These are phyloP conservation scores for Tulasnella sp. DNA, from an alignment of 768 basidiomycete genomes.

Conservation along the genomic window DNA sequence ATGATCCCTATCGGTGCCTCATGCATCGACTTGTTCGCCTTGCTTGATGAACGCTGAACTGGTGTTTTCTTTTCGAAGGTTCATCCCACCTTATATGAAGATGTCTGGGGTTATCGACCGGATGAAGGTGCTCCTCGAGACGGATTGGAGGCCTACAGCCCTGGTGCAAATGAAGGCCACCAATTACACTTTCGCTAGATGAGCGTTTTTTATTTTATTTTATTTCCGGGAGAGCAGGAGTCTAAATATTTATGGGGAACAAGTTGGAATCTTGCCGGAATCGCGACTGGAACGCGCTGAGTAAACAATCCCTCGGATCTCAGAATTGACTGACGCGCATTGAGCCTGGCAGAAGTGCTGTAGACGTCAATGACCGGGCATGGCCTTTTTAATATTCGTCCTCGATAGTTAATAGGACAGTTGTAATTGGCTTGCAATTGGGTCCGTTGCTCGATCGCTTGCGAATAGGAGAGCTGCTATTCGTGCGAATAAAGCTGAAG, in stretches of 20 bases:
- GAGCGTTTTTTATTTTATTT: neutral
- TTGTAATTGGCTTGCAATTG: no score
- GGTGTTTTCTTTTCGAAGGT: neutral
- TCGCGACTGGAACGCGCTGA: no score
- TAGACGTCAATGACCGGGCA: neutral
- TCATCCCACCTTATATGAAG: constrained; percentile 14
- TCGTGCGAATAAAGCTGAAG: neutral
- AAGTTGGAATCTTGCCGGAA: no score
- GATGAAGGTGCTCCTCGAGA: neutral
- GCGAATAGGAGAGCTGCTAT: neutral
- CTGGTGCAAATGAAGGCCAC: neutral
- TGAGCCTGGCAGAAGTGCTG: neutral
- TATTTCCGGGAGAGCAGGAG: no score
- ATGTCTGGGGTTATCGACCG: constrained; percentile 4
- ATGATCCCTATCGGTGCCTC: neutral
- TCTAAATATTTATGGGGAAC: no score
- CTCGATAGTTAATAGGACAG: neutral
- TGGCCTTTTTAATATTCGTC: neutral
- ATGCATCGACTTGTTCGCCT: neutral
- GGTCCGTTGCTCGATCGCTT: neutral
- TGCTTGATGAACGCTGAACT: neutral
- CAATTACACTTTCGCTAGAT: neutral
- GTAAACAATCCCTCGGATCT: no score
- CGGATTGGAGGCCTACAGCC: neutral
- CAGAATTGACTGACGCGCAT: no score